Conservation (phyloP, 139 green algal genomes). For the Medakamo hakoo region DNA sequence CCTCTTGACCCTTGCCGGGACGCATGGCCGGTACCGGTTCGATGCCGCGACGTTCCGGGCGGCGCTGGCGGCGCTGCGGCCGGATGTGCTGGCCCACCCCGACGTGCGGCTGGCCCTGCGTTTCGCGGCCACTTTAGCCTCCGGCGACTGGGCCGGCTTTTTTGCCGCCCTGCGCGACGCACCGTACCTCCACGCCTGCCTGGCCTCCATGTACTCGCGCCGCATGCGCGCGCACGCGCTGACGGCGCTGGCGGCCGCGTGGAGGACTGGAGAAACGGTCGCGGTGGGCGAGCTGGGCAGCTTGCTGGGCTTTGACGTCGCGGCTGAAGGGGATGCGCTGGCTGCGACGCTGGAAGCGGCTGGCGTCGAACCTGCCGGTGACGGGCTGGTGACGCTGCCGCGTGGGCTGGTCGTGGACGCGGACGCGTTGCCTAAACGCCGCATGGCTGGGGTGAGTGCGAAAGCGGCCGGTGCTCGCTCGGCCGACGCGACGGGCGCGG, state of each 20-base stretch:
- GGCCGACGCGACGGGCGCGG: too few species aligned
- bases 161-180: conserved; percentile 29
- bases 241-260: background rate
- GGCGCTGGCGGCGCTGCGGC: conserved; percentile 9
- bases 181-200: conserved; percentile 46
- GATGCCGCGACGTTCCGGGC: background rate
- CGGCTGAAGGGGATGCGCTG: background rate
- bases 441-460: background rate
- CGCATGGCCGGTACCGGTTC: conserved; percentile 39
- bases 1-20: conserved; percentile 37
- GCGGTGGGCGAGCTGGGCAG: background rate
- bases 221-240: conserved; percentile 9
- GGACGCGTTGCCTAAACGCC: background rate
- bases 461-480: too few species aligned
- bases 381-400: background rate
- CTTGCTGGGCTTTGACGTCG: background rate
- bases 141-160: conserved; percentile 35
- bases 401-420: background rate
- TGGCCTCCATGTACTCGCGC: conserved; percentile 39
- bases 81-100: conserved; percentile 13
- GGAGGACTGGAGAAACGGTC: too few species aligned
- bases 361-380: background rate
- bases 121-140: background rate
- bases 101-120: conserved; percentile 19
- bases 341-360: background rate